Evolutionary conservation across 306 rosid genomes (phyloP).

Genomic region (Cercis canadensis): DNA sequence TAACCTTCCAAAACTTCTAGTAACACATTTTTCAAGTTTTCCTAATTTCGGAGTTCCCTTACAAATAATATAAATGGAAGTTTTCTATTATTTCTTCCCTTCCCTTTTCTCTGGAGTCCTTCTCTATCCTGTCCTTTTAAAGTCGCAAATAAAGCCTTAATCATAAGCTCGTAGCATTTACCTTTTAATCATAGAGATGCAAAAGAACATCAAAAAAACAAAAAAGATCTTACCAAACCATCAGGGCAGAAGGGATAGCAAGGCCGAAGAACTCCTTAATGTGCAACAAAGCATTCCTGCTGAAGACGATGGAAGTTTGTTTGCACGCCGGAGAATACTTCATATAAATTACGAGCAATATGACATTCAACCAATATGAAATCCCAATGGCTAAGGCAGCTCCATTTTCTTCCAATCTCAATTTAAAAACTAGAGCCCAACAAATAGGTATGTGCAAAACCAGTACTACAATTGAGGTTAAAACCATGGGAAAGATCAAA

Average conservation of each 20-base stretch:
- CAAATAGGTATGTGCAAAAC: slow-evolving; percentile 39
- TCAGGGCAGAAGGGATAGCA: slow-evolving; percentile 49
- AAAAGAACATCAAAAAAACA: neutral
- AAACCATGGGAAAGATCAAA: slow-evolving; percentile 41
- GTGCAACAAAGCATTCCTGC: slow-evolving; percentile 24
- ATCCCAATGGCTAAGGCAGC: slow-evolving; percentile 35
- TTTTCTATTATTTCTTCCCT: too few relatives aligned
- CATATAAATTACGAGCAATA: slow-evolving; percentile 26
- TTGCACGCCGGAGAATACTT: slow-evolving; percentile 39
- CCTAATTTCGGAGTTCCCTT: too few relatives aligned
- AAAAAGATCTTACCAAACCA: slow-evolving; percentile 47
- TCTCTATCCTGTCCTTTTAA: too few relatives aligned
- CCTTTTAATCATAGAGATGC: neutral
- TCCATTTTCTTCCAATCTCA: slow-evolving; percentile 33
- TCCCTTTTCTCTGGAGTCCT: too few relatives aligned
- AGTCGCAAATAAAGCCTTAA: too few relatives aligned
- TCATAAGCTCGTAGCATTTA: neutral
- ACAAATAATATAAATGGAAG: too few relatives aligned
- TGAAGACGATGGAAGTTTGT: slow-evolving; percentile 26
- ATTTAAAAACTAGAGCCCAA: slow-evolving; percentile 43
- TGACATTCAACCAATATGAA: too few relatives aligned
- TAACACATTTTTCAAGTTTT: too few relatives aligned
- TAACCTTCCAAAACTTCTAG: too few relatives aligned
- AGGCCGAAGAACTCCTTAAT: slow-evolving; percentile 32
- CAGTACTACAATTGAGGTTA: slow-evolving; percentile 28